A percentile compares a stretch with the other conserved stretches of the same genome.
These are phyloP conservation scores for Saccharomyces paradoxus DNA, from an alignment of 805 yeast genomes.

Conservation along the genomic window DNA sequence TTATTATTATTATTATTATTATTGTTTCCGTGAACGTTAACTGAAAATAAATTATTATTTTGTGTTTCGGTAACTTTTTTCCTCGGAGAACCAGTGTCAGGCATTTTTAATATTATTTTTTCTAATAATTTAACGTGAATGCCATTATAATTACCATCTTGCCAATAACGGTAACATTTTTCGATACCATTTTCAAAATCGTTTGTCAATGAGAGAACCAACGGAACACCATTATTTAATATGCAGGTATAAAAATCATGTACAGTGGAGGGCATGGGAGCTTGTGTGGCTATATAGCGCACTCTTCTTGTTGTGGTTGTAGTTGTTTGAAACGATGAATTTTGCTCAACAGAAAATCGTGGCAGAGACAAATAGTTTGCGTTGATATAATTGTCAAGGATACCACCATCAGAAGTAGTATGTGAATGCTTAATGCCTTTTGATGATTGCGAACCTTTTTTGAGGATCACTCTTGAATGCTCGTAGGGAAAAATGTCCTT, in stretches of 20 bases:
- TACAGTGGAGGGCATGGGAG: slow-evolving; percentile 67
- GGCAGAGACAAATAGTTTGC: slow-evolving; percentile 58
- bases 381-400: slow-evolving; percentile 61
- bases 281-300: slow-evolving; percentile 80
- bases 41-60: neutral
- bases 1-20: slow-evolving; percentile 9
- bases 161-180: slow-evolving; percentile 83
- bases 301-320: slow-evolving; percentile 24
- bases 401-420: slow-evolving; percentile 7
- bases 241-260: slow-evolving; percentile 82
- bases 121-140: slow-evolving; percentile 22
- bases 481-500: slow-evolving; percentile 84
- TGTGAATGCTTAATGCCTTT: neutral
- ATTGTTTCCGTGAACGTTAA: neutral
- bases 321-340: neutral
- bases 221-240: slow-evolving; percentile 50
- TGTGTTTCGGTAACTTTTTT: slow-evolving; percentile 18
- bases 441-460: slow-evolving; percentile 11
- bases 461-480: slow-evolving; percentile 67
- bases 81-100: slow-evolving; percentile 1
- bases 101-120: slow-evolving; percentile 5
- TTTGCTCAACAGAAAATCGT: slow-evolving; percentile 7
- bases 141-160: slow-evolving; percentile 41
- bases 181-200: slow-evolving; percentile 68
- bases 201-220: slow-evolving; percentile 69